Base-by-base conservation (phyloP, 352 stramenopile genomes). In the Phytopythium oedochilum region DNA sequence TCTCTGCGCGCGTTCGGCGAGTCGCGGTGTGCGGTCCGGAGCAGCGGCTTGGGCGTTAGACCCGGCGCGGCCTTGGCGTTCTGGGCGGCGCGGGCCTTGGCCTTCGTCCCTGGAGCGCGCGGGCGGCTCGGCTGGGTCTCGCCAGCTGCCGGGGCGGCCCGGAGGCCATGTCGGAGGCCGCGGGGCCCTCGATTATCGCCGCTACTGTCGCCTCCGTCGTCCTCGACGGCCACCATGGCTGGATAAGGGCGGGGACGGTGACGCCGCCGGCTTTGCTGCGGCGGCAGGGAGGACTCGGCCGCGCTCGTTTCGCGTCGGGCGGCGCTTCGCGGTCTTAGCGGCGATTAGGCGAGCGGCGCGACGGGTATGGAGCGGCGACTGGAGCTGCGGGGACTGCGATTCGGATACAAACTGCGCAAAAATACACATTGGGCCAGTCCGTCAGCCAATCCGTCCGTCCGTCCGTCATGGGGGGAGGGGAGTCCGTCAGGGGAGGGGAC, bases 131-230 rank as follows among this genome's bases (percentile, higher is more conserved):
- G 23, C 40, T 20, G 44, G 28, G 59, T 59, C 49, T 55, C 59
- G n/a, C 49, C 56, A 23, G 52, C 32, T 40, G 51, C 35, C 23
- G 51, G 54, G 29, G 51, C 42, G 14, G 38, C 22, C 18, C 26
- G 62, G 57, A 2, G 25, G 0, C 25, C 42, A 11, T 5, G 22
- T 23, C 17, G 34, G 38, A 43, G 12, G 45, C 48, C 14, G 29
- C n/a, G 61, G 57, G 54, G 48, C 29, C 61, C 58, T 34, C 53
- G 34, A 59, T 59, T 72, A 75, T 68, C 71, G 39, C 47, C 53
- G 58, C 60, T 68, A 48, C 49, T 47, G 51, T 73, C 66, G 7
- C 48, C 59, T 22, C 59, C 57, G 38, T 75, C 68, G 68, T 75
- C 68, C 43, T 75, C 68, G 43, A 51, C 59, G 48, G 48, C 48